phyloP scores from a whole-genome alignment of 495 filamentous ascomycete genomes.

The Clavariopsis aquatica region DNA sequence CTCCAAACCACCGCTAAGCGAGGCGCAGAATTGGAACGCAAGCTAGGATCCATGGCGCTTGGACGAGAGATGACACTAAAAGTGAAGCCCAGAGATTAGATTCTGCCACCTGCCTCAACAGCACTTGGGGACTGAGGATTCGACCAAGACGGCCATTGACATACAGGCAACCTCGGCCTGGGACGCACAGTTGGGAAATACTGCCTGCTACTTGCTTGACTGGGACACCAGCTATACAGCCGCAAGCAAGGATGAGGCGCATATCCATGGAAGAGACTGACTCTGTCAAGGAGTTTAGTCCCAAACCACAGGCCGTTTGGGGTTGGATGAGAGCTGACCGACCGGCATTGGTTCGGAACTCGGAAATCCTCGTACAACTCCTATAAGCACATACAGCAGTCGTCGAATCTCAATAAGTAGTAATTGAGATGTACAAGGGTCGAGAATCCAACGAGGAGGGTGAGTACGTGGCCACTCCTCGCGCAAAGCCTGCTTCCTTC shows the following conservation, averaged over 20 bases:
- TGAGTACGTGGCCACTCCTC: slow-evolving; percentile 5
- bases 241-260: neutral
- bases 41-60: slow-evolving; percentile 2
- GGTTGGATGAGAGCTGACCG: neutral
- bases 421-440: slow-evolving; percentile 8
- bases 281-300: neutral
- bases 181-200: neutral
- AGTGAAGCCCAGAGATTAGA: neutral
- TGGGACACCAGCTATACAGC: neutral
- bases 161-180: neutral
- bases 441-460: no score
- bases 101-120: neutral
- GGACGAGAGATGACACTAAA: neutral
- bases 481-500: neutral
- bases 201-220: neutral
- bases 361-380: neutral
- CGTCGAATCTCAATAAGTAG: neutral
- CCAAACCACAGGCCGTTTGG: neutral
- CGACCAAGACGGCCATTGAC: neutral
- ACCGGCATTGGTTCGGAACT: slow-evolving; percentile 5
- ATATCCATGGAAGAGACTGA: neutral
- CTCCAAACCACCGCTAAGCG: neutral
- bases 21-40: neutral
- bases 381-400: neutral
- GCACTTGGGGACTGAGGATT: neutral